Evolutionary conservation across 805 yeast genomes (phyloP).

Genomic region (Candida krabiensis): DNA sequence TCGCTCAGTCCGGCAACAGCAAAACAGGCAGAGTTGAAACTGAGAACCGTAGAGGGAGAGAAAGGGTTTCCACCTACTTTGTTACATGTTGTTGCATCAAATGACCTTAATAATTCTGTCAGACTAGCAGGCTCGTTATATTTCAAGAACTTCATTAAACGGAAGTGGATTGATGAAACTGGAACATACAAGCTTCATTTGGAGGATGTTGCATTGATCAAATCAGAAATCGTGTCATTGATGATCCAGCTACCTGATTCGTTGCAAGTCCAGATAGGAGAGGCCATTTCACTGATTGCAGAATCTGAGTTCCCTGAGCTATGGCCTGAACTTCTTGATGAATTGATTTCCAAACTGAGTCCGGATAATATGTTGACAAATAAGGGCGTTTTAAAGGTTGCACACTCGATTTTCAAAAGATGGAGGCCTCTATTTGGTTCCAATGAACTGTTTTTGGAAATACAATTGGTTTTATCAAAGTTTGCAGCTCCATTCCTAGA

Average conservation of each 20-base stretch:
- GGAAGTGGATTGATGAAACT: slow-evolving; percentile 89
- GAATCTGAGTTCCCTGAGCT: slow-evolving; percentile 92
- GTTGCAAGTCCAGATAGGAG: slow-evolving; percentile 92
- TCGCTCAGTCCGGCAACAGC: slow-evolving; percentile 66
- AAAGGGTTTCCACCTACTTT: slow-evolving; percentile 77
- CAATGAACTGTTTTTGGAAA: slow-evolving; percentile 85
- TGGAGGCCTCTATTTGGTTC: slow-evolving; percentile 96
- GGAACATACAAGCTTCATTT: slow-evolving; percentile 68
- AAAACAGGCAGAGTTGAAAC: slow-evolving; percentile 62
- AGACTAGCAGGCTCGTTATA: slow-evolving; percentile 88
- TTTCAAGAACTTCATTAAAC: slow-evolving; percentile 81
- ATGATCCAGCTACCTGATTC: slow-evolving; percentile 82
- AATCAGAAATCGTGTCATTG: slow-evolving; percentile 74
- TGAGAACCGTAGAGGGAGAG: slow-evolving; percentile 60
- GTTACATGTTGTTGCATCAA: slow-evolving; percentile 73
- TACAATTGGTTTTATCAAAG: slow-evolving; percentile 79
- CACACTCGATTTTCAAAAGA: slow-evolving; percentile 92
- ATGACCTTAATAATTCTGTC: slow-evolving; percentile 50
- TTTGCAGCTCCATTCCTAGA: slow-evolving; percentile 77
- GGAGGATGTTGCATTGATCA: slow-evolving; percentile 66
- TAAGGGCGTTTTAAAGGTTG: slow-evolving; percentile 85
- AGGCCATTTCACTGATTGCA: slow-evolving; percentile 88
- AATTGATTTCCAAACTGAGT: slow-evolving; percentile 66
- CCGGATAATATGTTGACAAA: slow-evolving; percentile 68
- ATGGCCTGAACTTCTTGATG: slow-evolving; percentile 80